Percentiles rank a stretch among this genome's conserved stretches.
Evolutionary conservation across 176 grass and related monocot genomes (phyloP).

Genomic region (Carex parvula): DNA sequence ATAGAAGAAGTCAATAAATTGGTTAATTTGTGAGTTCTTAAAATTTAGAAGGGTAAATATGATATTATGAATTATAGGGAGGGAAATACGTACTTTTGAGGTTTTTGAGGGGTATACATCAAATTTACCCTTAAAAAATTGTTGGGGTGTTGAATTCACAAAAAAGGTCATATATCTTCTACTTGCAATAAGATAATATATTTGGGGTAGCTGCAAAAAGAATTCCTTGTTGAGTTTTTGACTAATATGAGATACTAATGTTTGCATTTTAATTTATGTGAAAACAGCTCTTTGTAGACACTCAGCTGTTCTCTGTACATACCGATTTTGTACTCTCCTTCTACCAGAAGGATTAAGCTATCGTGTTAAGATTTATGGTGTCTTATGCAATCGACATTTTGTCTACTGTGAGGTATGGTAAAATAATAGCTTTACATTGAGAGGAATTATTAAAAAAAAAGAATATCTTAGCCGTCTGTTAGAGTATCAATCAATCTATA

Average conservation of each 20-base stretch:
- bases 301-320: conserved; percentile 96
- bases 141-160: background rate
- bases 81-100: too few species aligned
- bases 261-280: conserved; percentile 8
- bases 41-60: too few species aligned
- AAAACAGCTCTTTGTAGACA: conserved; percentile 86
- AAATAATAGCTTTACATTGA: background rate
- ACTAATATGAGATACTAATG: conserved; percentile 4
- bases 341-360: conserved; percentile 90
- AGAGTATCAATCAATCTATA: background rate
- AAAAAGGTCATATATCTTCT: background rate
- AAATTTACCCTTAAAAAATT: background rate
- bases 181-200: conserved; percentile 1
- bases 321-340: conserved; percentile 97
- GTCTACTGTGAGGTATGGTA: conserved; percentile 6
- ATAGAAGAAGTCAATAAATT: too few species aligned
- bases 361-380: background rate
- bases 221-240: background rate
- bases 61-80: too few species aligned
- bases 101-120: too few species aligned
- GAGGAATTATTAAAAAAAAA: background rate
- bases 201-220: background rate
- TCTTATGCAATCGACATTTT: conserved; percentile 1
- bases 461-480: background rate
- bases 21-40: too few species aligned